phyloP scores from a whole-genome alignment of 495 filamentous ascomycete genomes.

The Lentithecium fluviatile region DNA sequence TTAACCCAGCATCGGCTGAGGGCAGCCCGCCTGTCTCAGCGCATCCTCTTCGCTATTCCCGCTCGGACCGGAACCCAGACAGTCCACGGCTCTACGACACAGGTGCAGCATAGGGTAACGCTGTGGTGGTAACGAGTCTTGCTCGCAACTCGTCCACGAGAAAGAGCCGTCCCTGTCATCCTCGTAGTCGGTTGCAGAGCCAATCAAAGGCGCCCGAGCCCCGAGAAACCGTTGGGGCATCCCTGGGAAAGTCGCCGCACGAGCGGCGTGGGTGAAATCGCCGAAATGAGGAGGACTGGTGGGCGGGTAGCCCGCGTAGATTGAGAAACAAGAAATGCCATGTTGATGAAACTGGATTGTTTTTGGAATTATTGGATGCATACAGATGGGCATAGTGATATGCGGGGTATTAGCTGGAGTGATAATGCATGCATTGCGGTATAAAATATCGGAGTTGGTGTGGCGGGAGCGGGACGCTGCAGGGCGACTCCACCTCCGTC shows the following conservation, averaged over 20 bases:
- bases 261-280: not conserved
- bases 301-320: not conserved
- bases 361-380: not conserved
- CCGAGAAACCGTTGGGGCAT: not conserved
- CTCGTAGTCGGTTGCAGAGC: not conserved
- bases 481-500: not conserved
- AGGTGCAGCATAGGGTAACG: not conserved
- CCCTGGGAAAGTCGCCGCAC: not conserved
- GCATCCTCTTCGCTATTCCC: no score
- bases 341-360: not conserved
- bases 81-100: no score
- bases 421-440: no score
- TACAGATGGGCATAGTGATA: no score
- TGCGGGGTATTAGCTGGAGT: no score
- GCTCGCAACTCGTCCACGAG: not conserved
- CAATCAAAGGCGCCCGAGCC: not conserved
- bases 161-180: not conserved
- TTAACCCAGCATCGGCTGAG: no score
- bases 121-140: slow-evolving; percentile 4
- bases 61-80: no score
- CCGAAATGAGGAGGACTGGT: not conserved
- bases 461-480: no score
- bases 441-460: no score
- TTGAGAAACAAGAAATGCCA: not conserved
- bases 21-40: no score